Base-by-base conservation (phyloP, 2,329 filamentous ascomycete genomes). In the Alternaria ventricosa region DNA sequence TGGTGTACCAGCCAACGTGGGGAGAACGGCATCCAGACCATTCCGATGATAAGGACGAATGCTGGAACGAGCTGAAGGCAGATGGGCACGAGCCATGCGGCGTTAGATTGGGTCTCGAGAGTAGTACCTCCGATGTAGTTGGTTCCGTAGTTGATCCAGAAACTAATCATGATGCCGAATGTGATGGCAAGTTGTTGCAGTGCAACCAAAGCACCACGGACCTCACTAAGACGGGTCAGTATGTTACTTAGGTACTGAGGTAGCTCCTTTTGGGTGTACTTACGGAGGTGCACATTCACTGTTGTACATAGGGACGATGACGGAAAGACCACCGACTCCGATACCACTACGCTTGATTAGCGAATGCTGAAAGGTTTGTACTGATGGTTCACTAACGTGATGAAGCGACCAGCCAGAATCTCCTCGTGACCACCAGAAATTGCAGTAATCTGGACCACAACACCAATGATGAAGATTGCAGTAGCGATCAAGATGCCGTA, bases 1-100 rank as follows among this genome's bases (percentile, higher is more conserved):
- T 92, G 89, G 75, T 93, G 88, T 9, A 92, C 81, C 1, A 95
- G 85, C 91, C 91, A 94, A 69, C 92, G 86, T 0, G 92, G 92
- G 0, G 88, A 91, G 80, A 91, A 93, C 0, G 92, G 92, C 90
- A 94, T 92, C 80, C 92, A 92, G 11, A 91, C 73, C 86, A 94
- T 94, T 41, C 92, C 91, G 11, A 86, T 71, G 27, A 90, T 87
- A 2, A 95, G 85, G 5, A 93, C 70, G 2, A 89, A 70, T 1
- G 90, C 91, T 0, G 91, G 91, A 0, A 85, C 83, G 4, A 94
- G 83, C 71, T 95, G 92, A 0, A 94, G 83, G 68, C 87, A 89
- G 55, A 93, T 87, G 0, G 92, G 92, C 0, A 92, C 81, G 0
- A 92, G 84, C 92, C 92, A 96, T 0, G 92, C 89, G 0, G 88